Conservation (phyloP, 768 basidiomycete species). For the Mycena venus region DNA sequence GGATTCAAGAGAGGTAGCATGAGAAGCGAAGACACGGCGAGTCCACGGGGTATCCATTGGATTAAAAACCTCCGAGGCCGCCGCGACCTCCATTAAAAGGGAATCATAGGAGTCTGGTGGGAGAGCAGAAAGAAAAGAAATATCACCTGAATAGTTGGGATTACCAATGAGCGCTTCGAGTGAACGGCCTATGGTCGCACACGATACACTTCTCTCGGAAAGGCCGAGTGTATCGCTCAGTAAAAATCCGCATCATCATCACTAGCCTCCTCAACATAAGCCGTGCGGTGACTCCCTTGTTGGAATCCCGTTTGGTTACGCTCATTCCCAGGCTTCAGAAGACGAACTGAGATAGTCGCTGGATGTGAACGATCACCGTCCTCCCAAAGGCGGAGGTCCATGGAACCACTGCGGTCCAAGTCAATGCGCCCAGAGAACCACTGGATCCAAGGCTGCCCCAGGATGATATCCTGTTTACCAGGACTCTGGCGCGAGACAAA, state of each 20-base stretch:
- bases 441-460: slow-evolving; percentile 41
- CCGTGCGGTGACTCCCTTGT: neutral
- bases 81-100: slow-evolving; percentile 5
- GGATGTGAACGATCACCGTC: slow-evolving; percentile 19
- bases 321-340: slow-evolving; percentile 3
- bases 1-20: neutral
- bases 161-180: slow-evolving; percentile 24
- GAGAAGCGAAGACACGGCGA: neutral
- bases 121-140: slow-evolving; percentile 12
- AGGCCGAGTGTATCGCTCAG: slow-evolving; percentile 12
- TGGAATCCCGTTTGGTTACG: slow-evolving; percentile 10
- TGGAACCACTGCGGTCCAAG: slow-evolving; percentile 21
- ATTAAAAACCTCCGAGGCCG: neutral
- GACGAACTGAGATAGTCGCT: slow-evolving; percentile 21
- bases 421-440: slow-evolving; percentile 35
- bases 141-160: neutral
- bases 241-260: slow-evolving; percentile 30
- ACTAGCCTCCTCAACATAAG: neutral
- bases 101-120: slow-evolving; percentile 31
- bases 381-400: slow-evolving; percentile 35
- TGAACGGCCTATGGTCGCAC: slow-evolving; percentile 25
- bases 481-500: slow-evolving; percentile 25
- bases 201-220: slow-evolving; percentile 10
- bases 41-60: slow-evolving; percentile 13
- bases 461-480: slow-evolving; percentile 30